Conservation (phyloP, 352 stramenopile genomes). For the Phytophthora lateralis region DNA sequence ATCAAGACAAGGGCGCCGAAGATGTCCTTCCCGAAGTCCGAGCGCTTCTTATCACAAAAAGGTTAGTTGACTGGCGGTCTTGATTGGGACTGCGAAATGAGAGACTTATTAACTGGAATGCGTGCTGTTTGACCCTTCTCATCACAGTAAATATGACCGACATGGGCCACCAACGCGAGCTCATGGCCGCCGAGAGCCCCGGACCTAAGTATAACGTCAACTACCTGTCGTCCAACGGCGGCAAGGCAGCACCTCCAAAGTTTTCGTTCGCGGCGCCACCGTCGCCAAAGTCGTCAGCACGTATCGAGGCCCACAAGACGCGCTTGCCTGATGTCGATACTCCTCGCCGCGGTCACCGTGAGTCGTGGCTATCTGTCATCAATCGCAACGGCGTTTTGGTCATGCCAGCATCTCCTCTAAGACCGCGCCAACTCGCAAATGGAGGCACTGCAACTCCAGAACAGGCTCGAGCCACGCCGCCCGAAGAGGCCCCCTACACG, state of each 20-base stretch:
- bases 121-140: neutral
- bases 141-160: constrained; percentile 71
- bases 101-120: constrained; percentile 1
- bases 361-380: constrained; percentile 84
- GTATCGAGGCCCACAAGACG: constrained; percentile 54
- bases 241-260: constrained; percentile 51
- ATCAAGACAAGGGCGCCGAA: constrained; percentile 68
- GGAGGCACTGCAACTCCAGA: constrained; percentile 16
- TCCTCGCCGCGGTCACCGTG: constrained; percentile 61
- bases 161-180: constrained; percentile 66
- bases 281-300: constrained; percentile 27
- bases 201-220: constrained; percentile 87
- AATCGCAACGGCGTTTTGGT: constrained; percentile 84
- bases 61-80: constrained; percentile 27
- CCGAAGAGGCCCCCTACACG: constrained; percentile 17
- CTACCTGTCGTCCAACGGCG: constrained; percentile 54
- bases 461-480: constrained; percentile 12
- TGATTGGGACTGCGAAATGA: neutral
- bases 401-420: constrained; percentile 57
- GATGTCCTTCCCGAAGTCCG: constrained; percentile 80
- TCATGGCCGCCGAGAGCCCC: constrained; percentile 78
- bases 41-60: constrained; percentile 84
- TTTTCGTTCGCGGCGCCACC: constrained; percentile 70
- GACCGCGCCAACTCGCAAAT: constrained; percentile 22
- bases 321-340: constrained; percentile 59